A percentile compares a stretch with the other conserved stretches of the same genome.
phyloP scores from a whole-genome alignment of 2,329 filamentous ascomycete genomes.

The Trichophyton rubrum region DNA sequence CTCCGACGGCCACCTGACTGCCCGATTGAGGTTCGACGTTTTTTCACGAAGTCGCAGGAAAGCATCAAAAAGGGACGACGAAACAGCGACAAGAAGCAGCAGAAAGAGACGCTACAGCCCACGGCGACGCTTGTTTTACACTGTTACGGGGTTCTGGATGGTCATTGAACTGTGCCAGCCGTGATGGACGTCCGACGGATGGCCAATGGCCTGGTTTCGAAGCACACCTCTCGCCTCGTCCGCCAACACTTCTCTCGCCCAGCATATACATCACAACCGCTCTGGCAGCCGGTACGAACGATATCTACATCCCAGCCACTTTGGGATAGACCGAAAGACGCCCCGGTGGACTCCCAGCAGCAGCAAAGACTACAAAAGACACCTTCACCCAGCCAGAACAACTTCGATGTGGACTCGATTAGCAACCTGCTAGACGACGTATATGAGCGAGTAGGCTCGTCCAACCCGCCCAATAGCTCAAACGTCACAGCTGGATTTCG shows the following conservation, averaged over 20 bases:
- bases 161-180: neutral
- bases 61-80: neutral
- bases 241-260: neutral
- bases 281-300: neutral
- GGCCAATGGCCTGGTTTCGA: slow-evolving; percentile 9
- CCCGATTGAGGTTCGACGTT: no score
- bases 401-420: neutral
- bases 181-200: slow-evolving; percentile 12
- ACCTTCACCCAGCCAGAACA: neutral
- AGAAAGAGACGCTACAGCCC: neutral
- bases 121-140: neutral
- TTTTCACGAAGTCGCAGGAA: neutral
- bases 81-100: neutral
- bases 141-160: neutral
- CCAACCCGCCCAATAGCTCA: neutral
- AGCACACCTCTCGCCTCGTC: neutral
- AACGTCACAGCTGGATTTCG: neutral
- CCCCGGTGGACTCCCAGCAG: neutral
- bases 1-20: no score
- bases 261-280: neutral
- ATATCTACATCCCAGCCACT: neutral
- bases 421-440: neutral
- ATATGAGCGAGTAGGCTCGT: neutral
- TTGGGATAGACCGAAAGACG: neutral
- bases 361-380: neutral